Conservation (phyloP, 2,329 filamentous ascomycete species). For the Hymenoscyphus albidus region DNA sequence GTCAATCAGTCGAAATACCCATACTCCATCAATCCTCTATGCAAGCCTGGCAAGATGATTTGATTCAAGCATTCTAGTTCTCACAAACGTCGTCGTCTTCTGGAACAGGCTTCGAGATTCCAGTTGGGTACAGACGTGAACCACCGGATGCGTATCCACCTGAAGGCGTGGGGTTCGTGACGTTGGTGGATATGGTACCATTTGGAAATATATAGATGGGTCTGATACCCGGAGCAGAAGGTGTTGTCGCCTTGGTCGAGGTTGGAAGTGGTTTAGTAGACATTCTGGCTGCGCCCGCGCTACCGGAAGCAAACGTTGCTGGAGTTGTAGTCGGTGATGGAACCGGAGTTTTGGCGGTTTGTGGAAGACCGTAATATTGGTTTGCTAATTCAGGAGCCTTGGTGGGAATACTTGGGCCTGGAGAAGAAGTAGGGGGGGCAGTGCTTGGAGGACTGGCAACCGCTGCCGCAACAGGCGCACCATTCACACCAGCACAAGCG, state of each 20-base stretch:
- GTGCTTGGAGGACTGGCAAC: not conserved
- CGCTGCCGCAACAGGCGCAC: conserved; percentile 1
- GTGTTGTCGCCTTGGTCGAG: not conserved
- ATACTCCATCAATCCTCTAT: not conserved
- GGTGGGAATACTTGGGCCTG: not conserved
- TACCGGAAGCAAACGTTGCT: not conserved
- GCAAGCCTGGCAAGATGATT: not conserved
- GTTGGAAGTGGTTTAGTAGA: not conserved
- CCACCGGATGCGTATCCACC: not conserved
- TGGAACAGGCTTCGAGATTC: not conserved
- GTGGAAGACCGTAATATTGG: not conserved
- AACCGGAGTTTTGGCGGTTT: not conserved
- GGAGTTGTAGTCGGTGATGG: not conserved
- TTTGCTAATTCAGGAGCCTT: not conserved
- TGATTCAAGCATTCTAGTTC: not conserved
- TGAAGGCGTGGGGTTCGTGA: not conserved
- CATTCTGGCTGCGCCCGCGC: not conserved
- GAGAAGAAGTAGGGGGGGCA: not conserved
- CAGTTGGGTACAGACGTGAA: not conserved
- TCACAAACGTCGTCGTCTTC: not conserved
- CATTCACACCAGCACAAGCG: conserved; percentile 40
- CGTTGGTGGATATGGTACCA: not conserved
- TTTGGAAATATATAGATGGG: not conserved
- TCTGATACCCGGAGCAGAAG: not conserved
- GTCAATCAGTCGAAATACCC: not conserved